Conservation (phyloP, 108 stramenopile species). For the Fragilariopsis cylindrus region DNA sequence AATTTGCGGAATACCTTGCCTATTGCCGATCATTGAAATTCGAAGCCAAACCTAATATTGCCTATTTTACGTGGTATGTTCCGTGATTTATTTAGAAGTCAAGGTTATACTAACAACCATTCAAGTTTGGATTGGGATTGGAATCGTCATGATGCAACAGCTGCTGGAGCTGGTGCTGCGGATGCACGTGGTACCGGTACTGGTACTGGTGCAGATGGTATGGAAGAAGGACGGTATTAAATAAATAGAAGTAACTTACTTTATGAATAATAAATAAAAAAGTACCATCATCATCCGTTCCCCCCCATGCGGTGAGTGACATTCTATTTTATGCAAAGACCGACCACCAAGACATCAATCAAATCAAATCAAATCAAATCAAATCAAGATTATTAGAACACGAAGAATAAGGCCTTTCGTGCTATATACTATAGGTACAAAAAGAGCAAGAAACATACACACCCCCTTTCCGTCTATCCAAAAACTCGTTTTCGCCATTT, state of each 20-base stretch:
- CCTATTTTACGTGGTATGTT: slow-evolving; percentile 96
- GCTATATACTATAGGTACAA: too few species aligned
- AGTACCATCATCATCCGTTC: too few species aligned
- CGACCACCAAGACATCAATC: too few species aligned
- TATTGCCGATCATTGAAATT: slow-evolving; percentile 98
- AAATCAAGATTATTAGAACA: too few species aligned
- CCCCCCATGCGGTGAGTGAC: too few species aligned
- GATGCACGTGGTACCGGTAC: slow-evolving; percentile 16
- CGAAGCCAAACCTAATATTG: slow-evolving; percentile 98
- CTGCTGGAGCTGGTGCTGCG: slow-evolving; percentile 33
- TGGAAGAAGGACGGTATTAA: slow-evolving; percentile 25
- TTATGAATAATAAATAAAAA: too few species aligned
- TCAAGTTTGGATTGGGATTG: slow-evolving; percentile 91
- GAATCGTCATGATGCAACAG: slow-evolving; percentile 76
- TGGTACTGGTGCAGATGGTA: slow-evolving; percentile 13
- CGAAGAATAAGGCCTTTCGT: too few species aligned
- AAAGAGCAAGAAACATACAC: too few species aligned
- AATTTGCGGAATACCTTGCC: slow-evolving; percentile 97
- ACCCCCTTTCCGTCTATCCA: too few species aligned
- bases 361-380: too few species aligned
- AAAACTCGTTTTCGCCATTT: too few species aligned
- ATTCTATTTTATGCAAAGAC: too few species aligned
- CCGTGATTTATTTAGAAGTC: slow-evolving; percentile 91
- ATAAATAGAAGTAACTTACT: not conserved
- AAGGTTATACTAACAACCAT: slow-evolving; percentile 92